Evolutionary conservation across 202 grass and related monocot species (phyloP).

Genomic region (Musa balbisiana): DNA sequence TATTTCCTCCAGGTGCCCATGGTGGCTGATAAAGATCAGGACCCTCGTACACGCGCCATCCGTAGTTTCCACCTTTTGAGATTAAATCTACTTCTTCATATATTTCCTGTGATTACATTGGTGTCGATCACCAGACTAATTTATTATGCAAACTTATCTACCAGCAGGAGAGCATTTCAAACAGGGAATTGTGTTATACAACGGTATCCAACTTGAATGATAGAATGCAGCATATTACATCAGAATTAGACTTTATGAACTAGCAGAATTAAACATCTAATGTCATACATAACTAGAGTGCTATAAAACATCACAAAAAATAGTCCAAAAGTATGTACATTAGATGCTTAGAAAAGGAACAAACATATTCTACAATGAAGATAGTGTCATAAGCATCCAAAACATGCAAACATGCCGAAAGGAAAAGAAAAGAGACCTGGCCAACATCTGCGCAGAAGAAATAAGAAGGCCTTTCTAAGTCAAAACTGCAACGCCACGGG

Average conservation of each 20-base stretch:
- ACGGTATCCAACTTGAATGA: too few species aligned
- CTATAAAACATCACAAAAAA: too few species aligned
- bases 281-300: too few species aligned
- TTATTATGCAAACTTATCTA: too few species aligned
- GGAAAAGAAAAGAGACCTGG: slow-evolving; percentile 27
- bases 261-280: too few species aligned
- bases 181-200: too few species aligned
- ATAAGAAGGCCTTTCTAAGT: slow-evolving; percentile 52
- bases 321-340: too few species aligned
- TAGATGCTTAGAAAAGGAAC: background rate
- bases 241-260: too few species aligned
- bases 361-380: too few species aligned
- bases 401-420: background rate
- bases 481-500: slow-evolving; percentile 84
- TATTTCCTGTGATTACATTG: slow-evolving; percentile 19
- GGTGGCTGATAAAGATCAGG: slow-evolving; percentile 2
- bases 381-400: background rate
- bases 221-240: too few species aligned
- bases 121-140: background rate
- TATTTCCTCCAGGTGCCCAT: slow-evolving; percentile 56
- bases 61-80: slow-evolving; percentile 73
- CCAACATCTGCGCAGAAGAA: slow-evolving; percentile 69
- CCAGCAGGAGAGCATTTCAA: too few species aligned
- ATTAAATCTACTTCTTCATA: slow-evolving; percentile 74
- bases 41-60: slow-evolving; percentile 76